These are phyloP conservation scores for Solanum aculeatissimum DNA, from an alignment of 305 asterid species.

Conservation along the genomic window DNA sequence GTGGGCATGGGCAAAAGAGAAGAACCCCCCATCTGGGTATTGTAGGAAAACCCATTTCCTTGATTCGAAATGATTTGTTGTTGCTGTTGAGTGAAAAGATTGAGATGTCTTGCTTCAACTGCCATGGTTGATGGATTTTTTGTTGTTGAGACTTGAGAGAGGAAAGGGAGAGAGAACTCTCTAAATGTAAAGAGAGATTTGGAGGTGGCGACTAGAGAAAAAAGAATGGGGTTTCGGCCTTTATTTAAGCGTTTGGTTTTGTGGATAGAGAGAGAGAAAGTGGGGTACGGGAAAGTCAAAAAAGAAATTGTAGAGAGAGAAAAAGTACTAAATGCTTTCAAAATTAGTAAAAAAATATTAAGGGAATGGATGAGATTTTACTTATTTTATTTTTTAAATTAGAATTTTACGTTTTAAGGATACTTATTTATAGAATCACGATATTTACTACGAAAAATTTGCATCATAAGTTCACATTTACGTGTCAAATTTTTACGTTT, in stretches of 20 bases:
- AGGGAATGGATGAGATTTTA: conserved; percentile 7
- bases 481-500: background rate
- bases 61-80: conserved; percentile 16
- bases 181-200: background rate
- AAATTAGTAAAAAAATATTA: background rate
- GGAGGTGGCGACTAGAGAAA: conserved; percentile 18
- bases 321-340: background rate
- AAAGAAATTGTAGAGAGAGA: conserved; percentile 33
- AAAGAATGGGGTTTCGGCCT: conserved; percentile 12
- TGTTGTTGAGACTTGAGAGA: background rate
- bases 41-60: conserved; percentile 12
- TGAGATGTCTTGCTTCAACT: conserved; percentile 51
- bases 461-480: background rate
- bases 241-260: conserved; percentile 24
- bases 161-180: conserved; percentile 6
- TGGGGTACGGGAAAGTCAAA: conserved; percentile 28
- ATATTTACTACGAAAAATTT: background rate
- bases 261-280: conserved; percentile 10
- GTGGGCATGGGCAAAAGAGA: conserved; percentile 8
- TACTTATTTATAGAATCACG: background rate
- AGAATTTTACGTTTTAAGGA: background rate
- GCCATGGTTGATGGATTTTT: conserved; percentile 23
- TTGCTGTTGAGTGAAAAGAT: conserved; percentile 33
- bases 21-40: conserved; percentile 26
- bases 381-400: background rate